Base-by-base conservation (phyloP, 257 asterid genomes). In the Sherardia arvensis region DNA sequence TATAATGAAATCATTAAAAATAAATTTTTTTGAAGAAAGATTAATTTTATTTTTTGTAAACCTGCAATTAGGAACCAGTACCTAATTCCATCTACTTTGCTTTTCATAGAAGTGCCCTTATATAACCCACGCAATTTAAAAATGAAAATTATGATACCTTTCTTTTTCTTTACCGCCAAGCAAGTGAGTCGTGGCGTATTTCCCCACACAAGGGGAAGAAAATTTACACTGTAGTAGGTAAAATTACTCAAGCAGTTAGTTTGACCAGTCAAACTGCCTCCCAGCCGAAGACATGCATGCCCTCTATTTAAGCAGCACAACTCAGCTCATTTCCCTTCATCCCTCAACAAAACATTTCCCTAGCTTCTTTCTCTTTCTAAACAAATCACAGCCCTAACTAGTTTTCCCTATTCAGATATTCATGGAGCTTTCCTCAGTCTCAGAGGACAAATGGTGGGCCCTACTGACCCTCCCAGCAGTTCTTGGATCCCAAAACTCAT, bases 371-470 rank as follows among this genome's bases (percentile, higher is more conserved):
- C 45, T 40, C 62, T 6, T 17, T 29, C 25, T 34, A 1, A 23
- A 53, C 30, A 53, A 53, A 53, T 20, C 3, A n/a, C 20, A 22
- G 1, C 27, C 26, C 62, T 14, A n/a, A 9, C 22, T 36, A 22
- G 10, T 5, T 33, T 29, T 61, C 15, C 23, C 22, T 56, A 6
- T 23, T 23, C 18, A 1, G 12, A 64, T 28, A 17, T 14, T n/a
- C 59, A 84, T 84, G 91, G 80, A 70, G 23, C 65, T 76, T 65
- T n/a, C 73, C 48, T 70, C 63, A 15, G 38, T 74, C 29, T 64
- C 64, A 26, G 75, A 78, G 54, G 79, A 74, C 40, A 72, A 76
- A 33, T 69, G 71, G 32, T 80, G 78, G 86, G 77, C 77, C 70
- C 43, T 74, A 48, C 78, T 76, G 7, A 71, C 81, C 25, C 71